Base-by-base conservation (phyloP, 257 asterid genomes). In the Verbascum thapsus region DNA sequence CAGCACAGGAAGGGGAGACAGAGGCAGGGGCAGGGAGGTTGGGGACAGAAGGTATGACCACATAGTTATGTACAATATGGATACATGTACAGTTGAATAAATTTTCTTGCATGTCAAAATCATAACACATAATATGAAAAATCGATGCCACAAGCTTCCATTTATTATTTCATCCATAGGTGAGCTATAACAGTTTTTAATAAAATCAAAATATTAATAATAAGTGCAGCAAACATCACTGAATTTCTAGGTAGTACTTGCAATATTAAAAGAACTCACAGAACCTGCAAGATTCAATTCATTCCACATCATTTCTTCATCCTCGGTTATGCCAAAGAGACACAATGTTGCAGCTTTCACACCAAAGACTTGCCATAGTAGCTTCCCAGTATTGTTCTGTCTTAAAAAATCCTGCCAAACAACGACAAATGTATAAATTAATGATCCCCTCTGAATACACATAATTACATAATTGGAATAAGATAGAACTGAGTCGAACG, bases 361-460 rank as follows among this genome's bases (percentile, higher is more conserved):
- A 42, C 95, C 96, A 72, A 89, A 92, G 34, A 87, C 86, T 83
- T 92, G 94, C 95, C 96, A 90, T 61, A 94, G 69, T 71, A 94
- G 68, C 80, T 94, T 94, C 77, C 99, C 99, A 8, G 97, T 94
- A 72, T 94, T 94, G 73, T 94, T 90, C 78, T 94, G 99, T 38
- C 99, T 75, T 58, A 90, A 71, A 70, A 94, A 94, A 73, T 94
- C 99, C 99, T 94, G 84, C 60, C 66, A 61, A 61, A 56, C 30
- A 53, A 52, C 10, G 19, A 57, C 55, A 50, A 16, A 34, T 5
- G 32, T 15, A 40, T 7, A 38, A 41, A 49, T 45, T 48, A 41
- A 43, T 41, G 9, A 59, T 60, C 64, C 43, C 37, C 17, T 15
- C 53, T 40, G 19, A 45, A 51, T 35, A 37, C n/a, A n/a, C n/a